Percentiles rank a stretch among this genome's conserved stretches.
These are phyloP conservation scores for Citeromyces matritensis DNA, from an alignment of 805 yeast species.

Conservation along the genomic window DNA sequence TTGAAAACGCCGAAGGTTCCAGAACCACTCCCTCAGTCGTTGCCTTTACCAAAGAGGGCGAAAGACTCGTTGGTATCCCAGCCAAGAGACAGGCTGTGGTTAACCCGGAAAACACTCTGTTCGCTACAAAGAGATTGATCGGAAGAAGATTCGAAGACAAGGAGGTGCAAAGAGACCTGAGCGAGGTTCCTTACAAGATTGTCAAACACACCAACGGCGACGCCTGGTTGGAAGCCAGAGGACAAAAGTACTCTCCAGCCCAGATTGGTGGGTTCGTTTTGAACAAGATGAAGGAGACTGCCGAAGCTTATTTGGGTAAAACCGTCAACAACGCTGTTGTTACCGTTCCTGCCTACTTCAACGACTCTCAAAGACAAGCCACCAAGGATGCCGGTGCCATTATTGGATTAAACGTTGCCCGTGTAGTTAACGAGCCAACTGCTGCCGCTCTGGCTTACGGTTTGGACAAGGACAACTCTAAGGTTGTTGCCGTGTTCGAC, in stretches of 20 bases:
- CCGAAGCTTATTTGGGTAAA: slow-evolving; percentile 85
- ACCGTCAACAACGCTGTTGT: slow-evolving; percentile 80
- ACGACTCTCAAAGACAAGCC: slow-evolving; percentile 87
- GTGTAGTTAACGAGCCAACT: slow-evolving; percentile 86
- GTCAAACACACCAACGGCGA: slow-evolving; percentile 47
- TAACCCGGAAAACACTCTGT: slow-evolving; percentile 66
- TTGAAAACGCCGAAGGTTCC: slow-evolving; percentile 68
- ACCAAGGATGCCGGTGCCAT: slow-evolving; percentile 96
- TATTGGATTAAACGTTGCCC: slow-evolving; percentile 81
- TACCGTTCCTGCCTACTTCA: slow-evolving; percentile 83
- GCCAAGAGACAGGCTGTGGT: slow-evolving; percentile 70
- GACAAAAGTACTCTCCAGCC: slow-evolving; percentile 41
- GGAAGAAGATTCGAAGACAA: slow-evolving; percentile 57
- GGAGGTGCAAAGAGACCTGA: slow-evolving; percentile 56
- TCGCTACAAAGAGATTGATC: slow-evolving; percentile 69
- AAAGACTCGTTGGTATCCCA: slow-evolving; percentile 43
- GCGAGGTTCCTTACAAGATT: slow-evolving; percentile 48
- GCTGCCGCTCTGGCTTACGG: slow-evolving; percentile 95
- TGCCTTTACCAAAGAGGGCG: slow-evolving; percentile 37
- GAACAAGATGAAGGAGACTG: slow-evolving; percentile 97
- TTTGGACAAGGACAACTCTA: slow-evolving; percentile 54
- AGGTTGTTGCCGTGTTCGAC: slow-evolving; percentile 82
- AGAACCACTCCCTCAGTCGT: slow-evolving; percentile 74
- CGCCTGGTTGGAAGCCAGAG: slow-evolving; percentile 46
- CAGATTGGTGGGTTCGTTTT: slow-evolving; percentile 62